phyloP scores from a whole-genome alignment of 2,329 filamentous ascomycete genomes.

The Colletotrichum theobromicola region DNA sequence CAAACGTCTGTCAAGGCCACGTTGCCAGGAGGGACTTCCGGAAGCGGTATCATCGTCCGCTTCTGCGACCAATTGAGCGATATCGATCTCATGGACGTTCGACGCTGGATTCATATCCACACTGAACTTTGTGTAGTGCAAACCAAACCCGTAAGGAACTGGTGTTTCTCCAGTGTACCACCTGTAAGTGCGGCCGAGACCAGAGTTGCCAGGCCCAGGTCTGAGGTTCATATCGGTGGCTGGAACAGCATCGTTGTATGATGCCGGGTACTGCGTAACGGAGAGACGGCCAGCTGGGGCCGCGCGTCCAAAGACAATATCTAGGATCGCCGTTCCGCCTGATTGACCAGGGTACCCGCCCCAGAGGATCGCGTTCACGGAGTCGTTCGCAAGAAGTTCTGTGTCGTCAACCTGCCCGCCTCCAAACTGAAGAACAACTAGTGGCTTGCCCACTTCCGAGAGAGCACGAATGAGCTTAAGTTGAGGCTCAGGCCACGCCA shows the following conservation, averaged over 20 bases:
- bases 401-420: slow-evolving; percentile 59
- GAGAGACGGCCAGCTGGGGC: slow-evolving; percentile 60
- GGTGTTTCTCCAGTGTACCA: slow-evolving; percentile 58
- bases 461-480: slow-evolving; percentile 25
- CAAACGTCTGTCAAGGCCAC: not conserved
- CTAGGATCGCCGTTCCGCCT: slow-evolving; percentile 59
- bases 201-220: slow-evolving; percentile 43
- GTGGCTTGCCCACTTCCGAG: slow-evolving; percentile 47
- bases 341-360: slow-evolving; percentile 65
- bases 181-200: slow-evolving; percentile 56
- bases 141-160: slow-evolving; percentile 58
- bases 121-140: slow-evolving; percentile 63
- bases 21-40: not conserved
- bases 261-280: slow-evolving; percentile 59
- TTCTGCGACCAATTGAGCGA: not conserved
- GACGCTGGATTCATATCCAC: slow-evolving; percentile 11
- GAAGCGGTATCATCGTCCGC: not conserved
- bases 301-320: slow-evolving; percentile 55
- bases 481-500: slow-evolving; percentile 13
- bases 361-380: slow-evolving; percentile 60
- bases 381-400: slow-evolving; percentile 49
- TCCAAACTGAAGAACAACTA: slow-evolving; percentile 58
- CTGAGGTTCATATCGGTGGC: slow-evolving; percentile 63
- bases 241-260: slow-evolving; percentile 53
- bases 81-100: not conserved